Evolutionary conservation across 148 eudicot genomes (phyloP), one percentile per base, ranked within the genome.

Genomic region (Heliosperma pusillum): DNA sequence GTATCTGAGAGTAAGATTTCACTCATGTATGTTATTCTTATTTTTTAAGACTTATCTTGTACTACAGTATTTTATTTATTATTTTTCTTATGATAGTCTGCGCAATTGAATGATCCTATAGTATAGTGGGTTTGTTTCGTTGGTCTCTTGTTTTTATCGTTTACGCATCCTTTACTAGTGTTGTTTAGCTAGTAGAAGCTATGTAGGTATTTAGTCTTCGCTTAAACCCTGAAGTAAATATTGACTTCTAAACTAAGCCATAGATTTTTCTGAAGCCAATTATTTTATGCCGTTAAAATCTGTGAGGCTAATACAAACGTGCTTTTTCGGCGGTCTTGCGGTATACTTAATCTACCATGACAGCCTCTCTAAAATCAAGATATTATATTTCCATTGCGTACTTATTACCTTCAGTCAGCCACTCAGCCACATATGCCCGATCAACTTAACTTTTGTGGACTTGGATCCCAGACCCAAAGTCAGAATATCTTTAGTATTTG

Each of bases 21-120:
- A 91, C 87, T 88, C 97, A 78, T 89, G 99, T 96, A 90, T 71
- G 99, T 87, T 78, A 11, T 68, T 84, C 77, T 75, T 20, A 20
- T 71, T 59, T 72, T 30, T 19, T 24, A 68, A 36, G 30, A 59
- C 58, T 45, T 50, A 12, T n/a, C 27, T 45, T 66, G 1, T 61
- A 17, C 29, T 47, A 44, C 59, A 42, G 29, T 66, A 22, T 11
- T 21, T 74, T 22, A 65, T 66, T 72, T 44, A 17, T 26, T 25
- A 11, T 36, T 36, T 5, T 36, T 36, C n/a, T 36, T 36, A 36
- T 36, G 7, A 36, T 36, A 36, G 8, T 55, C 57, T 76, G 29
- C 20, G 50, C 17, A 10, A 17, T 55, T 29, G 7, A 47, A 33
- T 26, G 57, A 40, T 11, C 27, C 55, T 50, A 16, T 13, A 15